Conservation (phyloP, 139 green algal genomes). For the Closterium sp. region DNA sequence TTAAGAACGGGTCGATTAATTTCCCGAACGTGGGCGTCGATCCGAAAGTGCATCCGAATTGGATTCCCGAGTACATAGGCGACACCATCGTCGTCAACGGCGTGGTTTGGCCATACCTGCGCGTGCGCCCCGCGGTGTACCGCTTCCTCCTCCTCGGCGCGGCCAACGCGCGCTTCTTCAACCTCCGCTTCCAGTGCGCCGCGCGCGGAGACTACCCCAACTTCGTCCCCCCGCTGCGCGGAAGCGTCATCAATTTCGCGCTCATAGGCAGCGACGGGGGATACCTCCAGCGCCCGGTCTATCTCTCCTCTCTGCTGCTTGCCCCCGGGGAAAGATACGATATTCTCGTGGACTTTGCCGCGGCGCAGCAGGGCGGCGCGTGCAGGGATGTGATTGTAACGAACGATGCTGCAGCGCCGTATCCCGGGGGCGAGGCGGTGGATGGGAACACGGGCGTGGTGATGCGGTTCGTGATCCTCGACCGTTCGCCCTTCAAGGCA, state of each 20-base stretch:
- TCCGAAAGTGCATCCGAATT: constrained; percentile 28
- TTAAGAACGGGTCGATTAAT: constrained; percentile 21
- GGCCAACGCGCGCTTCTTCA: constrained; percentile 34
- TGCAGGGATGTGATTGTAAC: constrained; percentile 3
- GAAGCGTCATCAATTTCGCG: background rate
- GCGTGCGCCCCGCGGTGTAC: constrained; percentile 23
- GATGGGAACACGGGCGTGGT: background rate
- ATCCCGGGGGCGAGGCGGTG: constrained; percentile 2
- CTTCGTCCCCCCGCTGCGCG: background rate
- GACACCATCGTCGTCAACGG: constrained; percentile 34
- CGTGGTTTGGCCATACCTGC: constrained; percentile 25
- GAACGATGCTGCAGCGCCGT: background rate
- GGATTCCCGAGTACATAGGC: constrained; percentile 35
- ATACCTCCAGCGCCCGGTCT: constrained; percentile 17
- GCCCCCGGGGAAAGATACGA: constrained; percentile 21
- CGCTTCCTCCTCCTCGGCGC: constrained; percentile 31
- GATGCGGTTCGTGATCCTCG: background rate
- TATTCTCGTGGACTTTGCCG: constrained; percentile 16
- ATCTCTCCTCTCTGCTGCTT: constrained; percentile 7
- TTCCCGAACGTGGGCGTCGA: constrained; percentile 7
- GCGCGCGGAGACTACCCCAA: background rate
- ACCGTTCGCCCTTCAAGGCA: background rate
- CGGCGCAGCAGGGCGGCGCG: background rate
- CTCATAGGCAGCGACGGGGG: constrained; percentile 27
- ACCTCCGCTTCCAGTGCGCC: constrained; percentile 5